Base-by-base conservation (phyloP, 768 basidiomycete genomes). In the Tylopilus subfusipes region DNA sequence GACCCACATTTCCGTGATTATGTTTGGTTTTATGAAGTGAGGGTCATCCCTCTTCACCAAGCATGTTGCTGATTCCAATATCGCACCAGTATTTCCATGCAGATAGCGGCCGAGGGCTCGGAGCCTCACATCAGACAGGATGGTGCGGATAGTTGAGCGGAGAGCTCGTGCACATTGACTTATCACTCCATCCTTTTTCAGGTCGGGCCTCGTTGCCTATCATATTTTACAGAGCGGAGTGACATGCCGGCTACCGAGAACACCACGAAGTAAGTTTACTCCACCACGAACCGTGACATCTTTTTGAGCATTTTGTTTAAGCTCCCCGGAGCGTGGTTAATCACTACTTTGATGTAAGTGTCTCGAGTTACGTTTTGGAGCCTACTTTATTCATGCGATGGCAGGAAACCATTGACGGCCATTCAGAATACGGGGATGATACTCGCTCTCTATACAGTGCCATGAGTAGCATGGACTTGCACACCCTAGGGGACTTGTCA, bases 1-100 rank as follows among this genome's bases (percentile, higher is more conserved):
- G 97, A 99, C 69, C 93, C 94, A 16, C 82, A 97, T 75, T 99
- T 98, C 83, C 82, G 93, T 42, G 95, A 98, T 70, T 98, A 98
- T 66, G 85, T 98, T 40, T 90, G 86, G 82, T 98, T 98, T 79
- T 89, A 93, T 69, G 96, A 98, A 75, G 90, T 91, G 54, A 53
- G 76, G 29, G 8, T 29, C 3, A 8, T 36, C 58, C 16, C 21
- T 21, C n/a, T 58, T 9, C 22, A 16, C 29, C 3, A 19, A 18
- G n/a, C 16, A 22, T 34, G 19, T 12, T 2, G 9, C 55, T 55
- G 30, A 69, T 29, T 9, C 12, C 8, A 30, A 33, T 44, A 34
- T 44, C 22, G 29, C 27, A 6, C 22, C 59, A 94, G 89, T 98
- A 88, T 76, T 98, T 98, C 85, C 90, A 98, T 68, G 96, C 85